These are phyloP conservation scores for Lentinula boryana DNA, from an alignment of 768 basidiomycete species.

Conservation along the genomic window DNA sequence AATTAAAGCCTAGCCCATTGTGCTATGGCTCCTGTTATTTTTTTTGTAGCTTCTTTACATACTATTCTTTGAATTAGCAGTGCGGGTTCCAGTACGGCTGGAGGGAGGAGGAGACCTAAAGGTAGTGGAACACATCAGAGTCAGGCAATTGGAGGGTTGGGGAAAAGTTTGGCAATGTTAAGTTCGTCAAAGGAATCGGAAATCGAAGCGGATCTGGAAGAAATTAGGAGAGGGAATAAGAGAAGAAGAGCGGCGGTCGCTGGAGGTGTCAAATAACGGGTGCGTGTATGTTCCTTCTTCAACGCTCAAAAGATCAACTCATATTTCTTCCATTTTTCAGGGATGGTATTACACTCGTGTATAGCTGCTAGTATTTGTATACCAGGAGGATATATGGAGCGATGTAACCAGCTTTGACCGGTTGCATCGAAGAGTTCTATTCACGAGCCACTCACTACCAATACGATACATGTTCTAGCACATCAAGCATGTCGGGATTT, in stretches of 20 bases:
- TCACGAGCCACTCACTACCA: too few relatives aligned
- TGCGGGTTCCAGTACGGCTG: slow-evolving; percentile 22
- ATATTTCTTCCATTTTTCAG: too few relatives aligned
- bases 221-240: slow-evolving; percentile 75
- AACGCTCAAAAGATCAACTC: too few relatives aligned
- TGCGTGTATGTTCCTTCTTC: neutral
- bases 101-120: slow-evolving; percentile 45
- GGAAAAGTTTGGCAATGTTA: slow-evolving; percentile 62
- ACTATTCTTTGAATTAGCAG: too few relatives aligned
- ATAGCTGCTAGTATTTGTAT: too few relatives aligned
- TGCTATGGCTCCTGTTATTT: too few relatives aligned
- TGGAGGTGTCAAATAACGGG: slow-evolving; percentile 2
- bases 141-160: slow-evolving; percentile 60
- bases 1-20: too few relatives aligned
- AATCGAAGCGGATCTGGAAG: slow-evolving; percentile 69
- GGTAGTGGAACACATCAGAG: slow-evolving; percentile 48
- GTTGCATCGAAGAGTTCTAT: neutral
- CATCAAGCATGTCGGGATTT: too few relatives aligned
- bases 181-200: slow-evolving; percentile 59
- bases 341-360: too few relatives aligned
- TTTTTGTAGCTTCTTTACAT: too few relatives aligned
- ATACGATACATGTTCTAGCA: neutral
- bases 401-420: neutral
- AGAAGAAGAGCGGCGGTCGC: slow-evolving; percentile 35
- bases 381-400: too few relatives aligned